phyloP scores from a whole-genome alignment of 108 stramenopile species.

The Pseudonitzschia pungens region DNA sequence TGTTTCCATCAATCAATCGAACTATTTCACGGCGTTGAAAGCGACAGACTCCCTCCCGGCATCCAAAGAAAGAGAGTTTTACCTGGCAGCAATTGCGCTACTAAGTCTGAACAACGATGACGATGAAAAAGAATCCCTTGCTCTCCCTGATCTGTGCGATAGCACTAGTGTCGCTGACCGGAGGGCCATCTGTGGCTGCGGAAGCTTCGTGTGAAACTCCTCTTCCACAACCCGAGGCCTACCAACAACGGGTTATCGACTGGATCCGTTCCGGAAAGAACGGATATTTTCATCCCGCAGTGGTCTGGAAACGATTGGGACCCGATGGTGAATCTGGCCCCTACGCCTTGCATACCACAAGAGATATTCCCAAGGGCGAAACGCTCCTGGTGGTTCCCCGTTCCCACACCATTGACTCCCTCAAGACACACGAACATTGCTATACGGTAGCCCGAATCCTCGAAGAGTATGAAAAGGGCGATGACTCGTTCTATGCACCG shows the following conservation, averaged over 20 bases:
- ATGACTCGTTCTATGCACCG: constrained; percentile 55
- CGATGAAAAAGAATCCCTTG: neutral
- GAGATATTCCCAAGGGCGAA: constrained; percentile 27
- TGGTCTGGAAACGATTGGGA: constrained; percentile 8
- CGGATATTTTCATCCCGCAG: constrained; percentile 13
- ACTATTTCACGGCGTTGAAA: too few relatives aligned
- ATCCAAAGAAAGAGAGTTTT: too few relatives aligned
- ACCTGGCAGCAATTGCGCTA: too few relatives aligned
- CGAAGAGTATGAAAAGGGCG: constrained; percentile 44
- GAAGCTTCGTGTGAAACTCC: neutral
- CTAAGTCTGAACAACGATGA: neutral
- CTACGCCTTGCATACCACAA: constrained; percentile 39
- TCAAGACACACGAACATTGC: constrained; percentile 21
- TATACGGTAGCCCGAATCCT: constrained; percentile 18
- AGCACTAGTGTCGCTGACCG: neutral
- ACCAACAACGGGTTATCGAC: constrained; percentile 4
- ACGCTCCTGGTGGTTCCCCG: constrained; percentile 37
- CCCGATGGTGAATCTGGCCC: neutral
- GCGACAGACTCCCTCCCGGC: too few relatives aligned
- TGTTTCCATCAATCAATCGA: too few relatives aligned
- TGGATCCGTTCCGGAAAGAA: constrained; percentile 2
- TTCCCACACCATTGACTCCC: constrained; percentile 11
- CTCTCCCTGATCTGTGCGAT: neutral
- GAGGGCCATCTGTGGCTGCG: neutral
- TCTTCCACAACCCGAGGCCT: constrained; percentile 4